A percentile compares a stretch with the other conserved stretches of the same genome.
phyloP scores from a whole-genome alignment of 2,329 filamentous ascomycete species.

The Claviceps africana region DNA sequence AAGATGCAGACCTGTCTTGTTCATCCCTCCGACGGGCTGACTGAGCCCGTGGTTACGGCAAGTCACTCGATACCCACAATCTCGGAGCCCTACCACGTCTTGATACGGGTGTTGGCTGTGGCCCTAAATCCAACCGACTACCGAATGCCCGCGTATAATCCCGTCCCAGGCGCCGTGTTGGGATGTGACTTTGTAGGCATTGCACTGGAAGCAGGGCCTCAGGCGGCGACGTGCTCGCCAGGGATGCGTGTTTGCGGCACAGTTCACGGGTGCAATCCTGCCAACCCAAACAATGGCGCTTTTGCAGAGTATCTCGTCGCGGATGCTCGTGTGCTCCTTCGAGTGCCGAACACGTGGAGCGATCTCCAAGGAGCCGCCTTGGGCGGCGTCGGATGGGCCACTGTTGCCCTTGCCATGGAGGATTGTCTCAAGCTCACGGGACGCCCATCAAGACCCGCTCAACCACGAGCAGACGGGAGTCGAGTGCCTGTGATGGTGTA shows the following conservation, averaged over 20 bases:
- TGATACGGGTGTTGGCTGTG: slow-evolving; percentile 12
- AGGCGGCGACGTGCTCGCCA: not conserved
- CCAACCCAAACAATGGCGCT: not conserved
- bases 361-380: slow-evolving; percentile 12
- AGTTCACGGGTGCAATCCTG: not conserved
- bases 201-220: slow-evolving; percentile 2
- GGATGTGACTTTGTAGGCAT: slow-evolving; percentile 16
- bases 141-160: slow-evolving; percentile 13
- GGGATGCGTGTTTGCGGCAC: not conserved
- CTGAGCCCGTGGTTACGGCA: not conserved
- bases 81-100: slow-evolving; percentile 3
- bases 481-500: slow-evolving; percentile 14
- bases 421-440: slow-evolving; percentile 5
- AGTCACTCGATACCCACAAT: not conserved
- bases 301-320: slow-evolving; percentile 2
- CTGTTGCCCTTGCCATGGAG: slow-evolving; percentile 9
- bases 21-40: not conserved
- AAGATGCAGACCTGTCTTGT: not conserved
- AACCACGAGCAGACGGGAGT: not conserved
- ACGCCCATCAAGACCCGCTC: slow-evolving; percentile 3
- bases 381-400: slow-evolving; percentile 13
- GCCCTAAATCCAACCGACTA: slow-evolving; percentile 16
- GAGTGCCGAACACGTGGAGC: slow-evolving; percentile 10
- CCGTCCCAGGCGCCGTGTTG: slow-evolving; percentile 1
- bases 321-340: slow-evolving; percentile 5